Percentiles rank a stretch among this genome's conserved stretches.
These are phyloP conservation scores for Nigrospora oryzae DNA, from an alignment of 2,329 filamentous ascomycete genomes.

Conservation along the genomic window DNA sequence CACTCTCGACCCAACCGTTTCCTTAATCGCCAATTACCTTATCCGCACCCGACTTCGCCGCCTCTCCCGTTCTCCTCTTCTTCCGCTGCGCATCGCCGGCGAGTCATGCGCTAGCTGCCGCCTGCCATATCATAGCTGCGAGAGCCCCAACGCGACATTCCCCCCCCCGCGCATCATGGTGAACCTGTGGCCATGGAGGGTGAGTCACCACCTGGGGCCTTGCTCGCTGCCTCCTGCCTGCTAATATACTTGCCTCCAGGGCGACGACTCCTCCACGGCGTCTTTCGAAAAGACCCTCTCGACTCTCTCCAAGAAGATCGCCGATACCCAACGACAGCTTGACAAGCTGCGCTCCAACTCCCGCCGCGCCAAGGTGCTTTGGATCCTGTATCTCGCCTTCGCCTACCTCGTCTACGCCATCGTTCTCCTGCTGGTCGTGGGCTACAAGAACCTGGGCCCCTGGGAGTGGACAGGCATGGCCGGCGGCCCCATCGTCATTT, in stretches of 20 bases:
- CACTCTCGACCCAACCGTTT: background rate
- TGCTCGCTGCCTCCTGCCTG: background rate
- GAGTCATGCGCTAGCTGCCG: too few species aligned
- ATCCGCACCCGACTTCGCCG: too few species aligned
- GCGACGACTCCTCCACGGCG: constrained; percentile 72
- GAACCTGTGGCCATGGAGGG: constrained; percentile 79
- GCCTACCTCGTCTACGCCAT: constrained; percentile 82
- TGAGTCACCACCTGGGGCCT: constrained; percentile 25
- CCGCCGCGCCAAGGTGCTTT: constrained; percentile 73
- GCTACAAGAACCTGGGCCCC: constrained; percentile 67
- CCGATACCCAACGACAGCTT: constrained; percentile 62
- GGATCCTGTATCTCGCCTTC: constrained; percentile 84
- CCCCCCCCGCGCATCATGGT: constrained; percentile 49
- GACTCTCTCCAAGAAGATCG: constrained; percentile 73
- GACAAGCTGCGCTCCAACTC: constrained; percentile 65
- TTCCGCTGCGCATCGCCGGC: too few species aligned
- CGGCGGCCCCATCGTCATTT: constrained; percentile 78
- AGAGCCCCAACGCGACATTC: too few species aligned
- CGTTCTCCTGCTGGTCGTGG: constrained; percentile 76
- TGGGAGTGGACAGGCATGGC: constrained; percentile 72
- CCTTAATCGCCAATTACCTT: too few species aligned
- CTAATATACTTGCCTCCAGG: constrained; percentile 34
- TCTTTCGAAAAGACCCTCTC: constrained; percentile 90
- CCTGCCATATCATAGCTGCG: too few species aligned
- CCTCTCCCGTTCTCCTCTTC: too few species aligned